Evolutionary conservation across 2,329 filamentous ascomycete genomes (phyloP).

Genomic region (Aspergillus persii): DNA sequence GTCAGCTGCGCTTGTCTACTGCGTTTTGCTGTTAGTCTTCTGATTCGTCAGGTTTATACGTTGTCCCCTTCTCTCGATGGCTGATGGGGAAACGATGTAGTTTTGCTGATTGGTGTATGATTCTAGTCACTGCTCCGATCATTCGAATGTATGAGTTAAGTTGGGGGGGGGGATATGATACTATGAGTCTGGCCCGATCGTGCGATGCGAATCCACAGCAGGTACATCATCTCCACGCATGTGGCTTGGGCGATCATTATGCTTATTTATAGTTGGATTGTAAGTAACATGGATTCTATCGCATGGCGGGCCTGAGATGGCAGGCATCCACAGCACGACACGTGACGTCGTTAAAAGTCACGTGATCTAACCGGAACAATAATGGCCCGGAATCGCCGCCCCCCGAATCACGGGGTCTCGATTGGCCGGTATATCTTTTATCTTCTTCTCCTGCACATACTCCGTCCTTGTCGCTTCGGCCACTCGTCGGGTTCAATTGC

Average conservation of each 20-base stretch:
- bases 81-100: not conserved
- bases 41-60: not conserved
- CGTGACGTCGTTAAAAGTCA: not conserved
- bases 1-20: not conserved
- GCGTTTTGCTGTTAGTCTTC: not conserved
- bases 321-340: not conserved
- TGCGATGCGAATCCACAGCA: not conserved
- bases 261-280: not conserved
- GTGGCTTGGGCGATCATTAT: not conserved
- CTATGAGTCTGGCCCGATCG: not conserved
- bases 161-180: not conserved
- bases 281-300: not conserved
- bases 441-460: not conserved
- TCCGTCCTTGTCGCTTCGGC: not conserved
- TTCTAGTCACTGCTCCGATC: not conserved
- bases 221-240: not conserved
- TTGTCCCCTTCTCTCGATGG: not conserved
- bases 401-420: conserved; percentile 5
- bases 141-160: not conserved
- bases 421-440: conserved; percentile 5
- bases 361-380: conserved; percentile 3
- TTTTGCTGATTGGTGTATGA: not conserved
- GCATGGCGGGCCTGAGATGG: not conserved
- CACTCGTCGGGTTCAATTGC: conserved; percentile 2
- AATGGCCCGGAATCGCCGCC: not conserved